A percentile compares a stretch with the other conserved stretches of the same genome.
Conservation (phyloP, 225 moss, liverwort and hornwort species). For the Antitrichia curtipendula region DNA sequence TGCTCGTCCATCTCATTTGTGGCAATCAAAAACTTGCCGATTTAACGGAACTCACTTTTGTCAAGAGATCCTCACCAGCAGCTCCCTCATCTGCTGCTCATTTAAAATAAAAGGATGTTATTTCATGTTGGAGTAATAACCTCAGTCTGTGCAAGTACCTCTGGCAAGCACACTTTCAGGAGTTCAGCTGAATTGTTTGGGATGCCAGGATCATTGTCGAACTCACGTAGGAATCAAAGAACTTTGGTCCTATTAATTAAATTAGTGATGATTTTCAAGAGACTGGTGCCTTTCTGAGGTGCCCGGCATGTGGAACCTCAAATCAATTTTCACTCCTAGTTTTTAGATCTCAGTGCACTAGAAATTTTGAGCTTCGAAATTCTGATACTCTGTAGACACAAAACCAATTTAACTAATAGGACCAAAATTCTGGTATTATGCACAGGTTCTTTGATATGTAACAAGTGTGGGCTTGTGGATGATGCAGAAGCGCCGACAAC, state of each 20-base stretch:
- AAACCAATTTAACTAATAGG: neutral
- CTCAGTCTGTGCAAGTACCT: neutral
- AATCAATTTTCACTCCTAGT: neutral
- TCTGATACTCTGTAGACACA: neutral
- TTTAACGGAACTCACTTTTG: too few relatives aligned
- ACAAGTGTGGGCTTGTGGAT: conserved; percentile 29
- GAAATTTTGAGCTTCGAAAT: neutral
- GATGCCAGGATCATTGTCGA: neutral
- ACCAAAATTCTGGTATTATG: neutral
- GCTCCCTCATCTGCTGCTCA: neutral
- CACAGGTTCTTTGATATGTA: conserved; percentile 17
- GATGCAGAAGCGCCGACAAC: conserved; percentile 27
- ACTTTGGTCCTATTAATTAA: neutral
- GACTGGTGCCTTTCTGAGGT: neutral
- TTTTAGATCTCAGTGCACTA: neutral
- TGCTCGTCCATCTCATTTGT: neutral
- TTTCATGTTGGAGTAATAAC: neutral
- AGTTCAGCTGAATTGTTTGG: neutral
- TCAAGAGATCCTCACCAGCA: neutral
- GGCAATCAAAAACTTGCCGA: neutral
- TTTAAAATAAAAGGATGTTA: neutral
- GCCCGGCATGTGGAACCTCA: neutral
- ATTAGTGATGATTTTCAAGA: neutral
- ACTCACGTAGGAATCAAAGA: neutral
- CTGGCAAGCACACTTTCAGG: neutral